Percentiles rank a stretch among this genome's conserved stretches.
Conservation (phyloP, 176 grass and related monocot species). For the Rhynchospora pubera region DNA sequence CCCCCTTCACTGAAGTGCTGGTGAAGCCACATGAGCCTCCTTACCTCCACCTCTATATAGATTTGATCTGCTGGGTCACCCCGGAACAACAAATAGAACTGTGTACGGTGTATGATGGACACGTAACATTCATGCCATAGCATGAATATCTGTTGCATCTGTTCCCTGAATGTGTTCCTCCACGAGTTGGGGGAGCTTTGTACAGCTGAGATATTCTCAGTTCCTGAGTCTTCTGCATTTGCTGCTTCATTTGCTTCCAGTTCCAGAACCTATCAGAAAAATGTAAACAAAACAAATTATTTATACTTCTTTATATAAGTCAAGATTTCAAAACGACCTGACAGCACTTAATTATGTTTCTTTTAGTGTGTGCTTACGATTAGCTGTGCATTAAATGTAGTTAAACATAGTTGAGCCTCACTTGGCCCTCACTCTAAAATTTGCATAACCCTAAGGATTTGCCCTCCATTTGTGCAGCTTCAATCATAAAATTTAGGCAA, state of each 20-base stretch:
- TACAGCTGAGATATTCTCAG: slow-evolving; percentile 29
- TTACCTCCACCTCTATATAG: slow-evolving; percentile 86
- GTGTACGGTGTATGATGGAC: slow-evolving; percentile 88
- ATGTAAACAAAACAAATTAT: neutral
- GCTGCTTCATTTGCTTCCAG: slow-evolving; percentile 69
- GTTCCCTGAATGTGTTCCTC: slow-evolving; percentile 53
- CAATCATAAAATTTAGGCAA: neutral
- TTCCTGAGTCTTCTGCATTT: slow-evolving; percentile 30
- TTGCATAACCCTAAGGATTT: neutral
- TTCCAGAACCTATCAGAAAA: slow-evolving; percentile 58
- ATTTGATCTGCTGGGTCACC: slow-evolving; percentile 87
- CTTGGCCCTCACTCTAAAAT: neutral
- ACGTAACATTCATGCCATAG: slow-evolving; percentile 79
- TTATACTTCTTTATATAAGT: slow-evolving; percentile 16
- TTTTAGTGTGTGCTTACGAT: too few relatives aligned
- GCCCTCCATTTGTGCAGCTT: neutral
- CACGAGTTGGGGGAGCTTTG: slow-evolving; percentile 55
- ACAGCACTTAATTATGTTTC: too few relatives aligned
- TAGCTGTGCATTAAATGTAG: too few relatives aligned
- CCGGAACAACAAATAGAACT: slow-evolving; percentile 86
- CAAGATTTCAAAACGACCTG: neutral
- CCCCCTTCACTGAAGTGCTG: slow-evolving; percentile 72
- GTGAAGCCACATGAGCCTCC: slow-evolving; percentile 71
- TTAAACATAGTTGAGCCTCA: too few relatives aligned
- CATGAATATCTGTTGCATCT: slow-evolving; percentile 89